These are phyloP conservation scores for Penicillium manginii DNA, from an alignment of 495 filamentous ascomycete genomes.

Conservation along the genomic window DNA sequence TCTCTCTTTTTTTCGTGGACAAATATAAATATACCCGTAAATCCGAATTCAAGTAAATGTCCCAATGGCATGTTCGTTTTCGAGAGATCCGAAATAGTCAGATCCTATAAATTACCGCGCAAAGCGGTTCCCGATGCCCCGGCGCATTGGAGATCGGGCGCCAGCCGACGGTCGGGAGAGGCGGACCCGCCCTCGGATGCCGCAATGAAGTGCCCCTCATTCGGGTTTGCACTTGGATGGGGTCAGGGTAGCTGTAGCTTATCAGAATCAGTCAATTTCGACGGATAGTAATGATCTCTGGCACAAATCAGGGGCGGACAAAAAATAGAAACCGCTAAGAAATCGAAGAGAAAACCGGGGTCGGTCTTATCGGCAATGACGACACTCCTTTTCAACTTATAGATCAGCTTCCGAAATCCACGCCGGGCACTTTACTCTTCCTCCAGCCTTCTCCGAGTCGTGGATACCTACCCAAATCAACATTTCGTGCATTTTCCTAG, in stretches of 20 bases:
- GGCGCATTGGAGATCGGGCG: slow-evolving; percentile 14
- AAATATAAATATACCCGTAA: not conserved
- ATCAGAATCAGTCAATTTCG: slow-evolving; percentile 11
- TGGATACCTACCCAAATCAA: too few species aligned
- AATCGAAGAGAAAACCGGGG: not conserved
- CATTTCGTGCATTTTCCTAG: too few species aligned
- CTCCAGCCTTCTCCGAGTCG: not conserved
- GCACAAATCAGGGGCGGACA: not conserved
- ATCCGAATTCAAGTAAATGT: not conserved
- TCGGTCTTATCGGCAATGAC: slow-evolving; percentile 21
- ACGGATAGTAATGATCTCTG: slow-evolving; percentile 1
- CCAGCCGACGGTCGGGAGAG: slow-evolving; percentile 39
- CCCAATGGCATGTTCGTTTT: not conserved
- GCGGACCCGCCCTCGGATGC: slow-evolving; percentile 31
- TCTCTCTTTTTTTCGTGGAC: not conserved
- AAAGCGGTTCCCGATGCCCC: not conserved
- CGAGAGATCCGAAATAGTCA: not conserved
- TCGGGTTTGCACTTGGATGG: slow-evolving; percentile 9
- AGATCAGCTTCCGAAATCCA: slow-evolving; percentile 7
- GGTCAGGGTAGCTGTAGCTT: not conserved
- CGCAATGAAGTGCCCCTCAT: slow-evolving; percentile 12
- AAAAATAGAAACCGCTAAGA: slow-evolving; percentile 1
- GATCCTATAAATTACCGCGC: not conserved
- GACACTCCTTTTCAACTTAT: slow-evolving; percentile 10
- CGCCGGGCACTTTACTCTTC: not conserved